Evolutionary conservation across 2,329 filamentous ascomycete species (phyloP).

Genomic region (Phyllosticta citribraziliensis): DNA sequence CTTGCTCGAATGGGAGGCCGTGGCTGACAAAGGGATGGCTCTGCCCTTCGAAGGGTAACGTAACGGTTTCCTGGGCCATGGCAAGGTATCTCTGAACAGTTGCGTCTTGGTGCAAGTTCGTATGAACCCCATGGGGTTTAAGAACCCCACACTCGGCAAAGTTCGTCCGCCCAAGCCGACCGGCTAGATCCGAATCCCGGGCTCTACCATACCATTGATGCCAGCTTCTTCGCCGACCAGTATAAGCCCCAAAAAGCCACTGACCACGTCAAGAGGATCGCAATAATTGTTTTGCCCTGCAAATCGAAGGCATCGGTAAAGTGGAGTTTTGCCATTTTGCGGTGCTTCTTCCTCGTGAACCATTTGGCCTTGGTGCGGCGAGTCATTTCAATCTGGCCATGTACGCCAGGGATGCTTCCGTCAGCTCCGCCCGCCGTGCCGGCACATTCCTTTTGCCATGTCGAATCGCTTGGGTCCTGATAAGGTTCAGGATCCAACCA

Average conservation of each 20-base stretch:
- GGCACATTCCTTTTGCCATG: slow-evolving; percentile 15
- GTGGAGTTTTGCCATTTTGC: slow-evolving; percentile 53
- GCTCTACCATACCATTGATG: slow-evolving; percentile 1
- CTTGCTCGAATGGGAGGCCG: slow-evolving; percentile 37
- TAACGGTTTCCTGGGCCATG: neutral
- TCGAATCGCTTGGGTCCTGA: slow-evolving; percentile 25
- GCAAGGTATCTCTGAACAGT: neutral
- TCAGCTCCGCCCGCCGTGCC: slow-evolving; percentile 15
- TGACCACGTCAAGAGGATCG: slow-evolving; percentile 29
- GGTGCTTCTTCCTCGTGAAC: slow-evolving; percentile 33
- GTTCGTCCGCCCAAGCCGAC: neutral
- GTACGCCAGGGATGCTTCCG: slow-evolving; percentile 3
- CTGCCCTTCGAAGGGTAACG: slow-evolving; percentile 11
- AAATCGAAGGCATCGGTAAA: slow-evolving; percentile 55
- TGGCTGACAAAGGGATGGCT: slow-evolving; percentile 36
- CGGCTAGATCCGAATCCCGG: neutral
- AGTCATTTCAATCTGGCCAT: slow-evolving; percentile 1
- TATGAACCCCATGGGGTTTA: neutral
- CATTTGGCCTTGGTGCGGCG: slow-evolving; percentile 16
- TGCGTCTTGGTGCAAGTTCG: neutral
- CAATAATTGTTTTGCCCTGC: slow-evolving; percentile 44
- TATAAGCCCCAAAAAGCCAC: slow-evolving; percentile 30
- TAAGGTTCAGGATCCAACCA: slow-evolving; percentile 36
- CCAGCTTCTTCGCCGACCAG: slow-evolving; percentile 10
- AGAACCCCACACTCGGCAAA: neutral